Conservation (phyloP, 2,329 filamentous ascomycete genomes). For the Alternaria gaisen region DNA sequence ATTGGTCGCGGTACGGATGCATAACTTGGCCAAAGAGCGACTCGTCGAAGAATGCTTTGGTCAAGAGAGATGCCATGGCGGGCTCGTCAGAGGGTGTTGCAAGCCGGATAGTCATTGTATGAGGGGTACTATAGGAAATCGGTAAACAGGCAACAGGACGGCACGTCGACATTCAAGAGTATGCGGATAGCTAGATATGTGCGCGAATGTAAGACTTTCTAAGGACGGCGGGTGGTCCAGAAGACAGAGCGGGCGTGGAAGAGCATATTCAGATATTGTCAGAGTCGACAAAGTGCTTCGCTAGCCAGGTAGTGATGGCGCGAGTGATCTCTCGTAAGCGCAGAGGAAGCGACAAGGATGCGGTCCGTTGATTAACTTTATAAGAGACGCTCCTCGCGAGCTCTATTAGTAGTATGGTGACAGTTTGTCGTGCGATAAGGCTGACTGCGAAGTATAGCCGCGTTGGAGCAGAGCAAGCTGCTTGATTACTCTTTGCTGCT, state of each 20-base stretch:
- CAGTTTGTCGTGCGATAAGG: too few species aligned
- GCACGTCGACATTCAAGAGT: background rate
- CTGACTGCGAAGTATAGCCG: background rate
- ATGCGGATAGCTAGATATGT: background rate
- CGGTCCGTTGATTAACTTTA: background rate
- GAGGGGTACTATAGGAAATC: background rate
- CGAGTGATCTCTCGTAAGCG: background rate
- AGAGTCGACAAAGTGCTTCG: background rate
- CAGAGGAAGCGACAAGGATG: background rate
- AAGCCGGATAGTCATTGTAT: slow-evolving; percentile 28
- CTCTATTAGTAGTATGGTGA: background rate
- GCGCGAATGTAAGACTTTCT: background rate
- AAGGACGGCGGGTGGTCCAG: too few species aligned
- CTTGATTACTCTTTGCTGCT: background rate
- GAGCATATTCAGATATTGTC: background rate
- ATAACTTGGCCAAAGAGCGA: slow-evolving; percentile 38
- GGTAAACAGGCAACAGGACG: background rate
- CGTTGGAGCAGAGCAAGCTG: background rate
- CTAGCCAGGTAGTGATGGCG: background rate
- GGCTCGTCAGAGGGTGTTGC: slow-evolving; percentile 29
- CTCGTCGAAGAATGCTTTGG: slow-evolving; percentile 43
- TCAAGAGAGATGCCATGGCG: slow-evolving; percentile 28
- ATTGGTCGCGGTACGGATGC: slow-evolving; percentile 37
- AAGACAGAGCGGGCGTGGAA: background rate
- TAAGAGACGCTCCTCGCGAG: background rate